Conservation (phyloP, 106 monocot species). For the Vanilla planifolia region DNA sequence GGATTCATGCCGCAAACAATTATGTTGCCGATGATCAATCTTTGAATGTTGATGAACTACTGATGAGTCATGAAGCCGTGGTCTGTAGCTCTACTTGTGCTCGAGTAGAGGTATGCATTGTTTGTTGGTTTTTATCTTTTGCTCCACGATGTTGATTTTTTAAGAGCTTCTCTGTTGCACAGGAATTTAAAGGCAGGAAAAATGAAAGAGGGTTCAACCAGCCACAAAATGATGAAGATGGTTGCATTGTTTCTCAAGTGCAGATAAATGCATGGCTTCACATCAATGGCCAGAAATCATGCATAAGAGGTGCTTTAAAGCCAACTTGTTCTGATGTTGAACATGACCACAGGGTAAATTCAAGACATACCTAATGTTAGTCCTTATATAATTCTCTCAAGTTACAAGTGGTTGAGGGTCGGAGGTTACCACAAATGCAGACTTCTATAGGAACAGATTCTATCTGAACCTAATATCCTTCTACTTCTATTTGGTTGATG, state of each 20-base stretch:
- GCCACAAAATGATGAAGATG: slow-evolving; percentile 19
- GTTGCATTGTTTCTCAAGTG: slow-evolving; percentile 79
- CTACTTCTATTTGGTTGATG: background rate
- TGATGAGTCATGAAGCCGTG: slow-evolving; percentile 30
- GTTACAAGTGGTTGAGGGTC: background rate
- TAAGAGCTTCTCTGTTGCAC: background rate
- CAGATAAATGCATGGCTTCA: slow-evolving; percentile 92
- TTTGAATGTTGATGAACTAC: slow-evolving; percentile 24
- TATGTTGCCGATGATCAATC: slow-evolving; percentile 16
- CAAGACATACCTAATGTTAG: background rate
- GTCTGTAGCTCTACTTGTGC: no score
- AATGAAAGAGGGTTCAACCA: slow-evolving; percentile 25
- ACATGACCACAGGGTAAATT: slow-evolving; percentile 58
- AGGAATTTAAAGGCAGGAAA: slow-evolving; percentile 77
- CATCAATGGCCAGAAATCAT: slow-evolving; percentile 72
- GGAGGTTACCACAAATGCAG: background rate
- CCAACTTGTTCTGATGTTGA: slow-evolving; percentile 44
- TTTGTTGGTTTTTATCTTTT: background rate
- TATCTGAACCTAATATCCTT: background rate
- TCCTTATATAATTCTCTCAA: background rate
- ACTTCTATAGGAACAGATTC: no score
- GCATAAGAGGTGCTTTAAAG: slow-evolving; percentile 25
- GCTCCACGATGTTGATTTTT: background rate
- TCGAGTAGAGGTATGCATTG: slow-evolving; percentile 49
- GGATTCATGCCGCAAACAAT: slow-evolving; percentile 39